phyloP scores from a whole-genome alignment of 768 basidiomycete species.

The Rubroboletus pulcherrimus region DNA sequence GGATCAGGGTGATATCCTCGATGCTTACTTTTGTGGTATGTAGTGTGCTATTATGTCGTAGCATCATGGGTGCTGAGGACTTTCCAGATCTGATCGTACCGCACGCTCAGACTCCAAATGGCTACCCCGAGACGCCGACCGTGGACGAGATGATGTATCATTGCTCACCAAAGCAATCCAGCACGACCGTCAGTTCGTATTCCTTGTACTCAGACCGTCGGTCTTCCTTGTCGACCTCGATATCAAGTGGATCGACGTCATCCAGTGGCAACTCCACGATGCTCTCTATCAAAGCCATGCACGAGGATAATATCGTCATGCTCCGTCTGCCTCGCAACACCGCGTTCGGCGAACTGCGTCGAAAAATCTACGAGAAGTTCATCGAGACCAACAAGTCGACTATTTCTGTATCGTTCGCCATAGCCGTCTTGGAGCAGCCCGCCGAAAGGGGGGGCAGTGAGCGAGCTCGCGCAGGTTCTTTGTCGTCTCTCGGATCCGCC shows the following conservation, averaged over 20 bases:
- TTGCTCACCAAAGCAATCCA: constrained; percentile 7
- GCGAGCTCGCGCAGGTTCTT: constrained; percentile 32
- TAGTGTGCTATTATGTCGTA: background rate
- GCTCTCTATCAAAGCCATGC: constrained; percentile 62
- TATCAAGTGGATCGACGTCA: constrained; percentile 37
- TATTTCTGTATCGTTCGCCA: constrained; percentile 51
- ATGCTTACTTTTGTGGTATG: constrained; percentile 41
- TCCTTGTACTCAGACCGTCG: constrained; percentile 18
- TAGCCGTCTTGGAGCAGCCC: constrained; percentile 48
- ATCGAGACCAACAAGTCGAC: constrained; percentile 54
- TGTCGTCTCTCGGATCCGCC: constrained; percentile 33
- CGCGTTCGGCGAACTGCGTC: constrained; percentile 51
- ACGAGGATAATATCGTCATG: constrained; percentile 58
- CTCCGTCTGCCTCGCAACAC: constrained; percentile 50
- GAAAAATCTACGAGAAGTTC: constrained; percentile 62
- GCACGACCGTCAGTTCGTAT: constrained; percentile 4
- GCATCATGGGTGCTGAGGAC: background rate
- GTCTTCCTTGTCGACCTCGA: constrained; percentile 30
- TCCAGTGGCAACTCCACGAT: constrained; percentile 23
- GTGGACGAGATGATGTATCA: constrained; percentile 9
- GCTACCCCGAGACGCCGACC: constrained; percentile 21
- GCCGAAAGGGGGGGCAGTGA: constrained; percentile 9
- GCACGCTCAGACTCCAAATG: constrained; percentile 3
- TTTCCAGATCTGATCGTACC: constrained; percentile 25
- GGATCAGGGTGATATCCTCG: constrained; percentile 37